phyloP scores from a whole-genome alignment of 352 stramenopile species.

The Phytophthora colocasiae region DNA sequence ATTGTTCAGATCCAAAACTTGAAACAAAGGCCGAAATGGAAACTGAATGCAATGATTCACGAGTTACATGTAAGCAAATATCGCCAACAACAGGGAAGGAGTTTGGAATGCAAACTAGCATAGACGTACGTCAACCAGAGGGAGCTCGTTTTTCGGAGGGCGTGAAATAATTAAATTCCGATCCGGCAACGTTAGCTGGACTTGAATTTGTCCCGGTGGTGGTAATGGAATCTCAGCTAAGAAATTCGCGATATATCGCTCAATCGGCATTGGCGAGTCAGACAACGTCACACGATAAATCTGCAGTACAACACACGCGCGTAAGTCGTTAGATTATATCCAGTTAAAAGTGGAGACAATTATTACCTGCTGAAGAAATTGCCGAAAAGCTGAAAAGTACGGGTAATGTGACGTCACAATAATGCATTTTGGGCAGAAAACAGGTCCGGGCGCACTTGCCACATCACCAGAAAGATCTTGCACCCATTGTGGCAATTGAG shows the following conservation, averaged over 20 bases:
- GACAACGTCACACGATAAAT: slow-evolving; percentile 86
- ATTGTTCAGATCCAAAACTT: slow-evolving; percentile 92
- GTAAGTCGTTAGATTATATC: slow-evolving; percentile 1
- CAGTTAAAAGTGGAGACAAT: neutral
- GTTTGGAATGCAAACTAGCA: neutral
- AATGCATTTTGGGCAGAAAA: slow-evolving; percentile 94
- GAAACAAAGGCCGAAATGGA: slow-evolving; percentile 94
- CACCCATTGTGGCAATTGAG: slow-evolving; percentile 74
- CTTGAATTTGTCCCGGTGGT: slow-evolving; percentile 91
- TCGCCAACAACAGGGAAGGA: neutral
- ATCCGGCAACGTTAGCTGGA: slow-evolving; percentile 90
- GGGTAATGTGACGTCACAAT: slow-evolving; percentile 95
- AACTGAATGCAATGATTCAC: slow-evolving; percentile 57
- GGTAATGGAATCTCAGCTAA: slow-evolving; percentile 96
- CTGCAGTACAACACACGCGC: slow-evolving; percentile 21
- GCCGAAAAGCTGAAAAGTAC: slow-evolving; percentile 95
- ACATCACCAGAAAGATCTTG: slow-evolving; percentile 66
- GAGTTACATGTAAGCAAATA: neutral
- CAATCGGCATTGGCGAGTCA: slow-evolving; percentile 93
- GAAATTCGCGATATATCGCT: slow-evolving; percentile 98
- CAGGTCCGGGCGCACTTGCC: slow-evolving; percentile 54
- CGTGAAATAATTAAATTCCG: slow-evolving; percentile 86
- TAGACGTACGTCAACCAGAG: slow-evolving; percentile 85
- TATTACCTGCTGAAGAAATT: slow-evolving; percentile 95
- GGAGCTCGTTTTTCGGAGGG: slow-evolving; percentile 92